Evolutionary conservation across 2,329 filamentous ascomycete species (phyloP), one percentile per base, ranked within the genome.

Genomic region (Xylaria polymorpha): DNA sequence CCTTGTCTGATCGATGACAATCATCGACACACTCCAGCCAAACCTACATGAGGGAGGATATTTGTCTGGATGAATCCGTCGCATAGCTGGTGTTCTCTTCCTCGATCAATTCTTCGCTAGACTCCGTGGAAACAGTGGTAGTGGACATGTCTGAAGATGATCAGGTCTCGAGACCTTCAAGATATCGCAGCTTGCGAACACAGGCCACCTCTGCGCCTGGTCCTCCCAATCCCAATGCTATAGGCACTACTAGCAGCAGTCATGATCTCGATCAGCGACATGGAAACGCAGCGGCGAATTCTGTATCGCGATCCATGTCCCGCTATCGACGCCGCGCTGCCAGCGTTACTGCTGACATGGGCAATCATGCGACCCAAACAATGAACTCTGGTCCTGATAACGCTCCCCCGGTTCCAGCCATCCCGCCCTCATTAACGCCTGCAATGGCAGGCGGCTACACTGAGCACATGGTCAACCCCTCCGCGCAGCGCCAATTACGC

Each of bases 241-340:
- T 62, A 51, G 69, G 72, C 66, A 71, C 61, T 50, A 64, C 59
- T 44, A 66, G 62, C 59, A 60, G 57, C 55, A 66, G 64, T 57
- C 74, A 73, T 44, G 72, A 61, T 12, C 43, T 60, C 51, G 61
- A 65, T 39, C 67, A 73, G 58, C 73, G 69, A 37, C 61, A 71
- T 58, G 70, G 57, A 37, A 53, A 71, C 55, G 43, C 69, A 67
- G 67, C 73, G n/a, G 71, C 69, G 35, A 78, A 74, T 68, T 73
- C 74, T 71, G 75, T 79, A 70, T 72, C 77, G 68, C 74, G 77
- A 65, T 78, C 77, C 64, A 79, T 79, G 78, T 79, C 78, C 74
- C 76, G 78, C 70, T 79, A 79, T 72, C 78, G 78, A 50, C 75
- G 77, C 44, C 75, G 74, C 44, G 67, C 73, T 43, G 66, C 74